A percentile compares a stretch with the other conserved stretches of the same genome.
phyloP scores from a whole-genome alignment of 177 flowering plant genomes.

The Vitis hybrid region DNA sequence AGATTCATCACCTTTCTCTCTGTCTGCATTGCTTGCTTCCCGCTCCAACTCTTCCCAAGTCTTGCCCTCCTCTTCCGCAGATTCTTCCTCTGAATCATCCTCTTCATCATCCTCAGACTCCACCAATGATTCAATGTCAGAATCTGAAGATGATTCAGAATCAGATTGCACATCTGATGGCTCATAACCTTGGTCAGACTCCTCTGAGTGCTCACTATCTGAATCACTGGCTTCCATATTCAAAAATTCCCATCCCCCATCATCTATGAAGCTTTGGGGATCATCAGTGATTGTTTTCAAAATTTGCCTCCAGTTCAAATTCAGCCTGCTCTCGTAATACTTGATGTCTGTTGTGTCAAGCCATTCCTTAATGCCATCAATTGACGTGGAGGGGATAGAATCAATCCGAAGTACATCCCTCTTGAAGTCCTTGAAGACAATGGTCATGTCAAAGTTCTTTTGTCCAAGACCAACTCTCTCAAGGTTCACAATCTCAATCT shows the following conservation, averaged over 20 bases:
- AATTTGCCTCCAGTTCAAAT: conserved; percentile 65
- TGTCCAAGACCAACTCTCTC: conserved; percentile 81
- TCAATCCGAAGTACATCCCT: conserved; percentile 69
- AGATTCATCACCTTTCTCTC: conserved; percentile 64
- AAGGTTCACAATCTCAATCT: conserved; percentile 80
- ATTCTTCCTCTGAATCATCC: conserved; percentile 50
- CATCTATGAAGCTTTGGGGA: conserved; percentile 64
- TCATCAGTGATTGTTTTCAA: conserved; percentile 74
- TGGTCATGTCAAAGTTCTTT: conserved; percentile 78
- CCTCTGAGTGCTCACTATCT: conserved; percentile 52
- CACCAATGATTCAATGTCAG: conserved; percentile 68
- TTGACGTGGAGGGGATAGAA: conserved; percentile 67
- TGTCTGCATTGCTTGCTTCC: conserved; percentile 79
- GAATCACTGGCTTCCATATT: conserved; percentile 73
- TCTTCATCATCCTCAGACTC: conserved; percentile 74
- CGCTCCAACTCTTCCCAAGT: conserved; percentile 89
- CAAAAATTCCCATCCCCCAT: conserved; percentile 84
- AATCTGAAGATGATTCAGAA: conserved; percentile 54
- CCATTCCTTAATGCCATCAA: conserved; percentile 82
- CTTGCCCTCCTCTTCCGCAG: conserved; percentile 73
- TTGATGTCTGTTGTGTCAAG: conserved; percentile 75
- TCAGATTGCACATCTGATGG: conserved; percentile 69
- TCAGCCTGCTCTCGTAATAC: conserved; percentile 80
- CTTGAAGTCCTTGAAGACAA: conserved; percentile 85
- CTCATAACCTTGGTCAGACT: conserved; percentile 69